Percentiles rank a stretch among this genome's conserved stretches.
Evolutionary conservation across 306 rosid genomes (phyloP).

Genomic region (Cucumis melo): DNA sequence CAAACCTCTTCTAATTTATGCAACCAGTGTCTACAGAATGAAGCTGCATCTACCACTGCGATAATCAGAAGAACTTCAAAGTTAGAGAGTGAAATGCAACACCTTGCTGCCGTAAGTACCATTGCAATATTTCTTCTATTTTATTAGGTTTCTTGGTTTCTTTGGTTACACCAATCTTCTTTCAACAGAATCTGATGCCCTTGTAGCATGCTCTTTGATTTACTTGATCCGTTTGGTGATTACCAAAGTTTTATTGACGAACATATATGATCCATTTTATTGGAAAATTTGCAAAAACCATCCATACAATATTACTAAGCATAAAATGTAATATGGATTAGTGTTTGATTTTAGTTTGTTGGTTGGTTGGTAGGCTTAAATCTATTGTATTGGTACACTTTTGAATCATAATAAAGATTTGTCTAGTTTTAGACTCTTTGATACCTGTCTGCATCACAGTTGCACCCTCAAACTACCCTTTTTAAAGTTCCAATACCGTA

Average conservation of each 20-base stretch:
- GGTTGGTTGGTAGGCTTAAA: background rate
- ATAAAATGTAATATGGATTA: background rate
- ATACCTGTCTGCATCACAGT: background rate
- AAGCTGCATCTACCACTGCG: constrained; percentile 48
- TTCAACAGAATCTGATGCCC: background rate
- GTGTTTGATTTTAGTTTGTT: background rate
- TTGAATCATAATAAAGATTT: background rate
- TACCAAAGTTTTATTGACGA: background rate
- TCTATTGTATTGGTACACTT: background rate
- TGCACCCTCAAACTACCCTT: background rate
- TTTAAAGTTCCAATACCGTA: background rate
- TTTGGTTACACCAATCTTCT: background rate
- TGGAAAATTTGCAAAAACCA: background rate
- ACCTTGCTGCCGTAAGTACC: constrained; percentile 66
- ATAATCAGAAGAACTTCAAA: constrained; percentile 58
- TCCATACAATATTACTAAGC: background rate
- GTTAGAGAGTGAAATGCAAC: constrained; percentile 80
- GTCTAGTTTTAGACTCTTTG: background rate
- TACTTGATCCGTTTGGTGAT: background rate
- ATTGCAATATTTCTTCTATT: background rate
- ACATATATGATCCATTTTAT: background rate
- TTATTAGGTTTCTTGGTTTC: background rate
- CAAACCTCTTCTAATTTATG: constrained; percentile 65
- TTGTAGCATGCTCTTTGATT: background rate
- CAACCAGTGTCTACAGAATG: constrained; percentile 44